phyloP scores from a whole-genome alignment of 768 basidiomycete genomes.

The Suillus subaureus region DNA sequence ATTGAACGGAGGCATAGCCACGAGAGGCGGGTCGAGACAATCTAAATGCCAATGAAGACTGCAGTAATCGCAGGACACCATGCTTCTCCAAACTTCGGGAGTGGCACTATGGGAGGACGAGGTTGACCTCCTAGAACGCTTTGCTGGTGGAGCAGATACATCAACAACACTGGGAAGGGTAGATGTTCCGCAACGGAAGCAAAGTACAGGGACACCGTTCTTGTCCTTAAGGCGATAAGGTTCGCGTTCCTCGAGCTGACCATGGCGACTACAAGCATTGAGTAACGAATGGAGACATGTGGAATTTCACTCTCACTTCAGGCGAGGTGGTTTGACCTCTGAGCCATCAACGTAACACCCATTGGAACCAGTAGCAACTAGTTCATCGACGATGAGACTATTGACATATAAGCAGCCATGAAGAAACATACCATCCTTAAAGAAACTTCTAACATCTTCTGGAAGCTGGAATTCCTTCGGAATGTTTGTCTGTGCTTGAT shows the following conservation, averaged over 20 bases:
- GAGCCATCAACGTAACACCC: conserved; percentile 86
- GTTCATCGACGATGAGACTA: conserved; percentile 8
- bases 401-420: conserved; percentile 19
- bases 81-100: conserved; percentile 66
- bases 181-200: conserved; percentile 87
- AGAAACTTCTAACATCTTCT: conserved; percentile 78
- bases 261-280: conserved; percentile 63
- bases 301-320: conserved; percentile 64
- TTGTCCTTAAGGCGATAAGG: conserved; percentile 84
- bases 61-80: conserved; percentile 96
- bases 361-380: conserved; percentile 78
- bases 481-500: conserved; percentile 64
- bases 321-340: conserved; percentile 71
- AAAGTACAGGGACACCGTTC: conserved; percentile 81
- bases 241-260: conserved; percentile 90
- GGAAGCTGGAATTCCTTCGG: conserved; percentile 88
- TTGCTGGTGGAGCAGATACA: conserved; percentile 54
- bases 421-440: conserved; percentile 75
- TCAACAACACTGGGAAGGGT: conserved; percentile 61
- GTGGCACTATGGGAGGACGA: conserved; percentile 38
- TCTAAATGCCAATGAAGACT: conserved; percentile 95
- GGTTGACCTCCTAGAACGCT: conserved; percentile 55
- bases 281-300: conserved; percentile 6
- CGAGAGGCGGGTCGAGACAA: conserved; percentile 89
- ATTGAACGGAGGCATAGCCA: conserved; percentile 80